Base-by-base conservation (phyloP, 176 grass and related monocot genomes). In the Carex pumila region DNA sequence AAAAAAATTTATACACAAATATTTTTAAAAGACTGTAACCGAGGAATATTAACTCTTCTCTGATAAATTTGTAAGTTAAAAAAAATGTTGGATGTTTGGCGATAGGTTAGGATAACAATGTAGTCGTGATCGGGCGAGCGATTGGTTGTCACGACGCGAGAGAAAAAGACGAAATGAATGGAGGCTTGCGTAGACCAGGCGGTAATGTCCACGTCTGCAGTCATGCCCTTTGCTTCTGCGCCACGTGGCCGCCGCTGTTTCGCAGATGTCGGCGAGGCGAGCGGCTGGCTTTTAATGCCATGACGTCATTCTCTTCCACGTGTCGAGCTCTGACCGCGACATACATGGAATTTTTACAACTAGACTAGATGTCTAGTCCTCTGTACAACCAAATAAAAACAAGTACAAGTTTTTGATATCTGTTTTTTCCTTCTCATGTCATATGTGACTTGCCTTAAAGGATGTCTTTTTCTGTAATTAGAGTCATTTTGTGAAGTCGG, bases 261-360 rank as follows among this genome's bases (percentile, higher is more conserved):
- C 58, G 80, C 49, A 83, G 7, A 8, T 83, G 80, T 83, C 80
- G 80, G 80, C 80, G 62, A 52, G 80, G 1, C 18, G 75, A 79
- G 75, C 75, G 50, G 75, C 47, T 58, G 52, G 10, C 56, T 62
- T 62, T 63, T 2, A 22, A 52, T 66, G 43, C n/a, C 19, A 31
- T 67, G 37, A 52, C 9, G 62, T 68, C 61, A 83, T 10, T 76
- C 39, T 83, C 62, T 0, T 47, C 61, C 61, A 68, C 80, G 80
- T 83, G 80, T 66, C 25, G 62, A 7, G 41, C 80, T 83, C 37
- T 68, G 29, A 39, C 0, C 6, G 12, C 17, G 39, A 34, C 14
- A 64, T 14, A 47, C 29, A 10, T 14, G 62, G 32, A n/a, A 41
- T 65, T 7, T 30, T 81, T 36, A 41, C 15, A 6, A 18, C 12